phyloP scores from a whole-genome alignment of 1,284 basidiomycete species.

The Farysia itapuensis region DNA sequence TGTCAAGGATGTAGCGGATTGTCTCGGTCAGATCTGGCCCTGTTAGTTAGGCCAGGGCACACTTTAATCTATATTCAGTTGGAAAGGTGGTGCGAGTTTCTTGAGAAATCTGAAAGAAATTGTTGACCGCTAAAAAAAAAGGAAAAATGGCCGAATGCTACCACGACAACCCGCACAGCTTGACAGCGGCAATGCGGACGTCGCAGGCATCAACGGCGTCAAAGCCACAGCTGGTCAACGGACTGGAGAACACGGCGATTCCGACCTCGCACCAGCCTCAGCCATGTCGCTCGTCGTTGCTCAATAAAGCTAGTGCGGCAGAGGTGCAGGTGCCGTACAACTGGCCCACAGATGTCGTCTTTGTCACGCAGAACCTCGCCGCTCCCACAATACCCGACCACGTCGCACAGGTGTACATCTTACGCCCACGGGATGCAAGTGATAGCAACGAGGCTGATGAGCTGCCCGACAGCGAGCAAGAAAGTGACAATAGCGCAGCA shows the following conservation, averaged over 20 bases:
- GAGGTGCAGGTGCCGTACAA: constrained; percentile 3
- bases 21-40: constrained; percentile 40
- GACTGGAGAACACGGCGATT: not conserved
- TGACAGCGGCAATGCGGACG: no score
- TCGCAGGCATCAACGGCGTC: no score
- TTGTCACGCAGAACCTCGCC: constrained; percentile 20
- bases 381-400: constrained; percentile 8
- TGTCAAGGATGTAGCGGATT: constrained; percentile 53
- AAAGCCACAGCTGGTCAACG: not conserved
- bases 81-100: no score
- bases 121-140: no score
- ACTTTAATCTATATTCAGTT: no score
- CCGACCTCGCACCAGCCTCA: not conserved
- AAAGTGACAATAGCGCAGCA: no score
- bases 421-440: not conserved
- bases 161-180: no score
- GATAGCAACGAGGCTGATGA: not conserved
- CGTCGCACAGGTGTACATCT: constrained; percentile 12
- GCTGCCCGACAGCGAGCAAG: no score
- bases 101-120: no score
- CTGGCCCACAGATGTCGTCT: constrained; percentile 23
- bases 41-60: no score
- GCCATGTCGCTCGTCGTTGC: not conserved
- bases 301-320: not conserved
- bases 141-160: no score